Conservation (phyloP, 768 basidiomycete species). For the Astraeus odoratus region DNA sequence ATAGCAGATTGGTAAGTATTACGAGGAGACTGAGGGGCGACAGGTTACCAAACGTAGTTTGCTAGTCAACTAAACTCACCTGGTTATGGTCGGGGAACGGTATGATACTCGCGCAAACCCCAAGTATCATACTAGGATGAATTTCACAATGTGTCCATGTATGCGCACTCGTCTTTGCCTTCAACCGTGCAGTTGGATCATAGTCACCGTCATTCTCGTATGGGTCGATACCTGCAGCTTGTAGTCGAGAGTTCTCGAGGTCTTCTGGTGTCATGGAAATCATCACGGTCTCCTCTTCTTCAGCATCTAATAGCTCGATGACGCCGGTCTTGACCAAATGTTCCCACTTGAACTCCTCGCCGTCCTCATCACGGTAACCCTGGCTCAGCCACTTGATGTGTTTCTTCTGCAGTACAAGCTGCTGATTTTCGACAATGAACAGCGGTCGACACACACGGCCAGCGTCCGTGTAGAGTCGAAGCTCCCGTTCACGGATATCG, state of each 20-base stretch:
- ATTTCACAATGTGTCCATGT: conserved; percentile 99
- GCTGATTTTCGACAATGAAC: conserved; percentile 93
- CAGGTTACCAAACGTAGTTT: not conserved
- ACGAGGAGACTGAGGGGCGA: conserved; percentile 76
- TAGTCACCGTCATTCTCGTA: conserved; percentile 60
- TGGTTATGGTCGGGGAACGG: conserved; percentile 99
- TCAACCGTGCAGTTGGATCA: conserved; percentile 84
- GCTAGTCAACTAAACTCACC: conserved; percentile 39
- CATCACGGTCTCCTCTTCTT: conserved; percentile 99
- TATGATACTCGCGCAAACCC: conserved; percentile 97
- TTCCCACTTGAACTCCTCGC: conserved; percentile 72
- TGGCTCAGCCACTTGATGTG: conserved; percentile 70
- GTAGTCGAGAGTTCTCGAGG: conserved; percentile 73
- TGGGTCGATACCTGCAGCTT: conserved; percentile 52
- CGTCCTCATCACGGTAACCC: conserved; percentile 50
- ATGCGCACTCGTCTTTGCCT: conserved; percentile 77
- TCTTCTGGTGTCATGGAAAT: conserved; percentile 99
- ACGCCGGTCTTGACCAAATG: conserved; percentile 81
- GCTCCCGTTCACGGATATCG: conserved; percentile 92
- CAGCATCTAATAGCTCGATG: conserved; percentile 92
- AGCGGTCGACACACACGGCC: conserved; percentile 95
- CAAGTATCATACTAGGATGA: conserved; percentile 98
- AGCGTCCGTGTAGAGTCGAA: conserved; percentile 92
- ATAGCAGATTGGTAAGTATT: conserved; percentile 99
- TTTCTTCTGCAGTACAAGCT: conserved; percentile 75